A percentile compares a stretch with the other conserved stretches of the same genome.
Conservation (phyloP, 1,284 basidiomycete species). For the Lignosus rhinocerotis region DNA sequence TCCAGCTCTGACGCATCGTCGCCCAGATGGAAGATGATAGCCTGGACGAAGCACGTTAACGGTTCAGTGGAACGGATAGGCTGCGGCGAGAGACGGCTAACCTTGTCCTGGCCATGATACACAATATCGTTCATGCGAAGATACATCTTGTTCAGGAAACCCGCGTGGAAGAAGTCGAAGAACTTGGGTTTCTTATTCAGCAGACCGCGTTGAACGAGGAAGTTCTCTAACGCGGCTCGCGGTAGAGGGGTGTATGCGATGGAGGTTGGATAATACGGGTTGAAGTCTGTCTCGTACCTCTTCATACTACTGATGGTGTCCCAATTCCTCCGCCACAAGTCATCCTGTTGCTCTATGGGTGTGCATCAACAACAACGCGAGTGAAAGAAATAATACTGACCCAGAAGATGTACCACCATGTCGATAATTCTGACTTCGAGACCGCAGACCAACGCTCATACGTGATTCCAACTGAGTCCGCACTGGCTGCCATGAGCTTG, state of each 20-base stretch:
- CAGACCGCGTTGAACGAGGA: conserved; percentile 64
- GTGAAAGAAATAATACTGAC: conserved; percentile 40
- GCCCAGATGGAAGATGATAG: conserved; percentile 63
- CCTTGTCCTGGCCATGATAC: conserved; percentile 55
- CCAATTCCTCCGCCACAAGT: conserved; percentile 70
- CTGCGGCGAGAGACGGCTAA: conserved; percentile 23
- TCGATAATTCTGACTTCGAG: conserved; percentile 50
- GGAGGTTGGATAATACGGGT: conserved; percentile 71
- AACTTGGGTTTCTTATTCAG: conserved; percentile 47
- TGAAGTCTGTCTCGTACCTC: conserved; percentile 60
- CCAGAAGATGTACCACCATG: conserved; percentile 86
- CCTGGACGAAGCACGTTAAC: conserved; percentile 38
- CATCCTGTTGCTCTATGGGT: conserved; percentile 50
- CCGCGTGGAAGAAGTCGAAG: conserved; percentile 62
- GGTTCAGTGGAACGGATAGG: background rate
- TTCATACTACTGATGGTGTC: conserved; percentile 51
- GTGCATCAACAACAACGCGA: background rate
- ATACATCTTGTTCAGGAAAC: conserved; percentile 77
- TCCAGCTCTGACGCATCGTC: conserved; percentile 51
- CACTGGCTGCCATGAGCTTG: conserved; percentile 50
- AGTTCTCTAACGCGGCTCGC: conserved; percentile 64
- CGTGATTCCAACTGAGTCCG: conserved; percentile 51
- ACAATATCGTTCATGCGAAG: conserved; percentile 74
- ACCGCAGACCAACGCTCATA: conserved; percentile 62
- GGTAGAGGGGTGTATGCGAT: conserved; percentile 78